Conservation (phyloP, 2,329 filamentous ascomycete species). For the Byssothecium circinans region DNA sequence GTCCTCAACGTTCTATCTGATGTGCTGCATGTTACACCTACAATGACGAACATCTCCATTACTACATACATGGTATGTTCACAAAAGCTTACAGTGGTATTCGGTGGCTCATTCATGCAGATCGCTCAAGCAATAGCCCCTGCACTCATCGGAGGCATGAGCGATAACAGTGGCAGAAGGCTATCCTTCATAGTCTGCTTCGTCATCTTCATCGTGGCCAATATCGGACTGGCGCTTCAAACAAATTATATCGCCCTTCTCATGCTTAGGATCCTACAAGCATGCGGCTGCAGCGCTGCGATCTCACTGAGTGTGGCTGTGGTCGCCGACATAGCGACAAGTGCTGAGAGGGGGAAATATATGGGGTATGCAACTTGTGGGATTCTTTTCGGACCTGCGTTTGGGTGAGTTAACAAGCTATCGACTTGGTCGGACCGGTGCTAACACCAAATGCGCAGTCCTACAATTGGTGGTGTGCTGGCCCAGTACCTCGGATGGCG, state of each 20-base stretch:
- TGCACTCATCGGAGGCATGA: slow-evolving; percentile 55
- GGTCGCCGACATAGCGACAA: slow-evolving; percentile 71
- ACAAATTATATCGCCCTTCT: slow-evolving; percentile 41
- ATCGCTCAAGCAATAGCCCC: slow-evolving; percentile 56
- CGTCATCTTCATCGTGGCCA: slow-evolving; percentile 41
- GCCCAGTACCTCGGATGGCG: slow-evolving; percentile 40
- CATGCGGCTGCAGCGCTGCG: slow-evolving; percentile 45
- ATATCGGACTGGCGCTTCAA: slow-evolving; percentile 42
- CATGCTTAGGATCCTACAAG: slow-evolving; percentile 42
- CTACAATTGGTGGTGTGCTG: slow-evolving; percentile 35
- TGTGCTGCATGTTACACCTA: slow-evolving; percentile 47
- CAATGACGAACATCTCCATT: slow-evolving; percentile 54
- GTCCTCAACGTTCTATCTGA: slow-evolving; percentile 37
- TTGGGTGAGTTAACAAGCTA: slow-evolving; percentile 15
- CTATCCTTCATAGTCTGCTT: slow-evolving; percentile 54
- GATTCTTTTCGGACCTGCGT: slow-evolving; percentile 39
- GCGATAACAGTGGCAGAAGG: slow-evolving; percentile 55
- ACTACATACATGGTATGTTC: slow-evolving; percentile 51
- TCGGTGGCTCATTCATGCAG: slow-evolving; percentile 8
- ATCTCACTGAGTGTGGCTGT: slow-evolving; percentile 67
- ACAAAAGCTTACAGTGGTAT: too few relatives aligned
- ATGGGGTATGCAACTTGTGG: slow-evolving; percentile 67
- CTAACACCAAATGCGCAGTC: slow-evolving; percentile 5
- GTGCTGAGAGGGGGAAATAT: slow-evolving; percentile 71
- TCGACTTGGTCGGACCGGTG: too few relatives aligned